phyloP scores from a whole-genome alignment of 768 basidiomycete genomes.

The Rhizopogon vesiculosus region DNA sequence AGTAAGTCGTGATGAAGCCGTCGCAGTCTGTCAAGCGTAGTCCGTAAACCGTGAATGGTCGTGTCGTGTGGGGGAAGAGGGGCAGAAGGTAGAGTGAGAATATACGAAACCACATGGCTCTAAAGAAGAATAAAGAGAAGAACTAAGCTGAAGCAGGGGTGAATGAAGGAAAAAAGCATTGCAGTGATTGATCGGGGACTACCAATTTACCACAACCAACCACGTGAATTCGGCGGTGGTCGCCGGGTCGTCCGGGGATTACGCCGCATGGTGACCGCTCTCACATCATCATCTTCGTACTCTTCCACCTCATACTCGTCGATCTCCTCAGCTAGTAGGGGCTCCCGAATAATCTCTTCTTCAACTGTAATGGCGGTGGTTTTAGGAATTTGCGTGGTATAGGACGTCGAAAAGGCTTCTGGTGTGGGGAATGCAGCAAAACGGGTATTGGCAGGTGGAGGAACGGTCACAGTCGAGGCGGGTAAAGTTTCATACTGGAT shows the following conservation, averaged over 20 bases:
- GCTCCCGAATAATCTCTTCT: constrained; percentile 43
- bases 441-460: constrained; percentile 76
- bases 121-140: not conserved
- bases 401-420: constrained; percentile 51
- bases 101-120: constrained; percentile 8
- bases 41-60: constrained; percentile 21
- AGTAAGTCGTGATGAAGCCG: constrained; percentile 8
- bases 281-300: constrained; percentile 39
- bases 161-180: constrained; percentile 27
- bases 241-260: constrained; percentile 41
- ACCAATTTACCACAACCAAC: constrained; percentile 55
- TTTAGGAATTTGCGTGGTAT: constrained; percentile 59
- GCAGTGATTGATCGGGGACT: constrained; percentile 27
- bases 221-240: constrained; percentile 34
- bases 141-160: constrained; percentile 16
- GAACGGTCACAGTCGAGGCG: constrained; percentile 64
- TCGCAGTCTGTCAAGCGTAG: constrained; percentile 12
- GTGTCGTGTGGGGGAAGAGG: constrained; percentile 15
- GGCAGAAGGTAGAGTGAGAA: not conserved
- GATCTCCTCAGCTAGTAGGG: constrained; percentile 31
- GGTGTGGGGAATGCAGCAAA: constrained; percentile 70
- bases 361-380: constrained; percentile 71
- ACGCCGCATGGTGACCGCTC: constrained; percentile 37
- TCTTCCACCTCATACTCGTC: constrained; percentile 32
- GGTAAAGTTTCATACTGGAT: constrained; percentile 43